Conservation (phyloP, 2,329 filamentous ascomycete genomes). For the Colletotrichum navitas region DNA sequence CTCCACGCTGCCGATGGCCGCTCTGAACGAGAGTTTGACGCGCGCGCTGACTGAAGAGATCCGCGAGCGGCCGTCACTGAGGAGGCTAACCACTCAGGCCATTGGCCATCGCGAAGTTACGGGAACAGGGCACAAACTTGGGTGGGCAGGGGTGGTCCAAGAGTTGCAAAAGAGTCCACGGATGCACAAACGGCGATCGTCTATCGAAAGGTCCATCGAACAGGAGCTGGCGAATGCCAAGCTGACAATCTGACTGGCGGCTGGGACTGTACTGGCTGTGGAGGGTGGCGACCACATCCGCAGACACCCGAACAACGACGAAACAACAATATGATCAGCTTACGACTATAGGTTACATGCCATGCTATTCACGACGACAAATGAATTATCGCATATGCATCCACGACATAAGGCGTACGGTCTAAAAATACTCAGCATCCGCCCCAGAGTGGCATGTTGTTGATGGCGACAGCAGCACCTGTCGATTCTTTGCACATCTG, state of each 20-base stretch:
- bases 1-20: slow-evolving; percentile 50
- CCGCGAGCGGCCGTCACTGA: slow-evolving; percentile 61
- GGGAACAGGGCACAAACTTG: slow-evolving; percentile 61
- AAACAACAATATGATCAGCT: slow-evolving; percentile 20
- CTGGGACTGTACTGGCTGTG: not conserved
- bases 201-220: slow-evolving; percentile 69
- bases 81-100: slow-evolving; percentile 66
- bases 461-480: not conserved
- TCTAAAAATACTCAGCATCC: not conserved
- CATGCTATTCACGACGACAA: slow-evolving; percentile 17
- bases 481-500: not conserved
- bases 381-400: slow-evolving; percentile 18
- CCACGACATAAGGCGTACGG: not conserved
- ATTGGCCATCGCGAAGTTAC: slow-evolving; percentile 65
- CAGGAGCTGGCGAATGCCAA: slow-evolving; percentile 47
- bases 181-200: slow-evolving; percentile 73
- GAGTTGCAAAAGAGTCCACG: slow-evolving; percentile 72
- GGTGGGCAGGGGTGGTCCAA: slow-evolving; percentile 73
- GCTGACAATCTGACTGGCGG: slow-evolving; percentile 48
- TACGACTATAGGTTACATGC: slow-evolving; percentile 23
- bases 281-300: not conserved
- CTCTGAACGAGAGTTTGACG: slow-evolving; percentile 49
- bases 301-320: slow-evolving; percentile 10
- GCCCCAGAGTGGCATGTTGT: not conserved
- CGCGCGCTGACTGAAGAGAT: slow-evolving; percentile 60